Evolutionary conservation across 768 basidiomycete genomes (phyloP).

Genomic region (Nevesoporus exiguus): DNA sequence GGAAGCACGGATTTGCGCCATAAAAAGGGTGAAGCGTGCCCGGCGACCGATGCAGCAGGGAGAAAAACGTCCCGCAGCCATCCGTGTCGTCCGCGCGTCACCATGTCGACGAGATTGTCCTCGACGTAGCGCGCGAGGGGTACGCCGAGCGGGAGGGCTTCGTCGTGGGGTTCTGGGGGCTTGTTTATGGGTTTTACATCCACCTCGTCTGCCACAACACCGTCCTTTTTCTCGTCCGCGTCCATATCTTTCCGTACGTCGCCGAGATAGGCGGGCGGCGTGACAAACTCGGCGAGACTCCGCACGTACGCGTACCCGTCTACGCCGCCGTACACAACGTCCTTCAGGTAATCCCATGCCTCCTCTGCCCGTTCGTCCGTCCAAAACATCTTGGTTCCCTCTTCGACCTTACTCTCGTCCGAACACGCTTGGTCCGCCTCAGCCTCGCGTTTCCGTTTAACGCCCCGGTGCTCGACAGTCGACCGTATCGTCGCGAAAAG

Average conservation of each 20-base stretch:
- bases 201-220: not conserved
- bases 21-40: slow-evolving; percentile 5
- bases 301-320: slow-evolving; percentile 75
- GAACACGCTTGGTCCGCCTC: not conserved
- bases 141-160: slow-evolving; percentile 25
- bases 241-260: not conserved
- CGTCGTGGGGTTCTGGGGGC: not conserved
- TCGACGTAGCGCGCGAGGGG: slow-evolving; percentile 41
- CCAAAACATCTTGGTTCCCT: slow-evolving; percentile 41
- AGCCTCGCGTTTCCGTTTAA: slow-evolving; percentile 18
- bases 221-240: not conserved
- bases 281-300: slow-evolving; percentile 72
- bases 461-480: slow-evolving; percentile 29
- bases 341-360: slow-evolving; percentile 63
- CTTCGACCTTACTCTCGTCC: slow-evolving; percentile 4
- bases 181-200: not conserved
- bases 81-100: slow-evolving; percentile 41
- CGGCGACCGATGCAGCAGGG: not conserved
- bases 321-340: slow-evolving; percentile 77
- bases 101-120: slow-evolving; percentile 36
- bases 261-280: slow-evolving; percentile 22
- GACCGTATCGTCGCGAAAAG: slow-evolving; percentile 38
- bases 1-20: slow-evolving; percentile 15
- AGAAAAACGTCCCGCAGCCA: slow-evolving; percentile 31
- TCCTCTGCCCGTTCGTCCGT: slow-evolving; percentile 44